Conservation (phyloP, 2,329 filamentous ascomycete species). For the Zymoseptoria tritici region DNA sequence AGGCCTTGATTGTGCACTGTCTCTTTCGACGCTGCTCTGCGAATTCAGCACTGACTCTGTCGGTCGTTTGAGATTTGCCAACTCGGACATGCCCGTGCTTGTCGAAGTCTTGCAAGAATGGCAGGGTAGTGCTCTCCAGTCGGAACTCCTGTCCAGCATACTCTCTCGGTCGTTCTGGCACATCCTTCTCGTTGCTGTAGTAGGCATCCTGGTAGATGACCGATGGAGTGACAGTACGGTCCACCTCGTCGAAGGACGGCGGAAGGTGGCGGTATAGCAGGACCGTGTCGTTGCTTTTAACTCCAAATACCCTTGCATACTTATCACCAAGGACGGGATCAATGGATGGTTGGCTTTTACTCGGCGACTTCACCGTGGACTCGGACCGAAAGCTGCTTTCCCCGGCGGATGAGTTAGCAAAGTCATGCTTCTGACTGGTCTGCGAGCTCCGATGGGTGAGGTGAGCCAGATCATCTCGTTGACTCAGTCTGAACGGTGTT, state of each 20-base stretch:
- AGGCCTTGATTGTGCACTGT: constrained; percentile 58
- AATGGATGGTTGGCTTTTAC: background rate
- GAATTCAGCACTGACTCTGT: constrained; percentile 47
- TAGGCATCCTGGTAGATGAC: constrained; percentile 78
- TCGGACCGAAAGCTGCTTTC: background rate
- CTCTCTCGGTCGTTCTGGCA: constrained; percentile 67
- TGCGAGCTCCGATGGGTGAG: constrained; percentile 9
- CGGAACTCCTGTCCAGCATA: constrained; percentile 85
- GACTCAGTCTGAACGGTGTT: constrained; percentile 59
- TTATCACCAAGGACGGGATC: background rate
- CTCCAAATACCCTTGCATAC: constrained; percentile 21
- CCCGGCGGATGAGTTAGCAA: background rate
- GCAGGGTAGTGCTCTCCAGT: constrained; percentile 65
- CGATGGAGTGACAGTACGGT: constrained; percentile 54
- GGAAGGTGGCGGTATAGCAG: constrained; percentile 34
- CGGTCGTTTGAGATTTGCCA: constrained; percentile 48
- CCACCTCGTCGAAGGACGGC: constrained; percentile 41
- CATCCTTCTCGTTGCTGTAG: constrained; percentile 76
- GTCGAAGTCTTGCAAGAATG: constrained; percentile 68
- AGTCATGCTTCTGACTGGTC: constrained; percentile 3
- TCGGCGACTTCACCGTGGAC: constrained; percentile 3
- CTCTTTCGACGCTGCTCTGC: constrained; percentile 47
- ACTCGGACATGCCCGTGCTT: constrained; percentile 43
- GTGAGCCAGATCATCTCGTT: constrained; percentile 40
- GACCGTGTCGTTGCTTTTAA: constrained; percentile 14